Conservation (phyloP, 805 yeast genomes). For the Pichia cabralensis region DNA sequence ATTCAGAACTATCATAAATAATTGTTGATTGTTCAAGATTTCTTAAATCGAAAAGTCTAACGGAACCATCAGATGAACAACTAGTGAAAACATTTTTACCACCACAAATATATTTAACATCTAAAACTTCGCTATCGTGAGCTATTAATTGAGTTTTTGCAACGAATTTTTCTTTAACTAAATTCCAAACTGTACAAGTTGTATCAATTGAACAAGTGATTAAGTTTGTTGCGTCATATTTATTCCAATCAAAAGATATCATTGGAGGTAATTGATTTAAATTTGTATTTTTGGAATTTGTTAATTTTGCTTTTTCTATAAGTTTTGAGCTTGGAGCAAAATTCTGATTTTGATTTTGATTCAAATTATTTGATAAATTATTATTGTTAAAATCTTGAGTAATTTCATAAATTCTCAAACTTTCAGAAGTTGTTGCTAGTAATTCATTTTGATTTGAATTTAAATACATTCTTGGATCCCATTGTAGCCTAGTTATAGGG, state of each 20-base stretch:
- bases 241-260: conserved; percentile 91
- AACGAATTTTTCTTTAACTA: conserved; percentile 44
- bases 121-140: conserved; percentile 91
- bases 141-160: conserved; percentile 94
- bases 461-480: conserved; percentile 50
- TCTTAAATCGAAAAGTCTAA: conserved; percentile 83
- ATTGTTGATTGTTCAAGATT: conserved; percentile 90
- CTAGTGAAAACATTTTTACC: conserved; percentile 76
- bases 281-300: conserved; percentile 31
- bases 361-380: not conserved
- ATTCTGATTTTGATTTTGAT: not conserved
- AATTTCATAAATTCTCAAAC: conserved; percentile 41
- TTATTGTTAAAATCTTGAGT: too few relatives aligned
- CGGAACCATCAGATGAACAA: conserved; percentile 93
- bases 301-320: conserved; percentile 32
- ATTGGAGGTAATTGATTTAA: conserved; percentile 69
- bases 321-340: too few relatives aligned
- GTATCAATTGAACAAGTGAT: conserved; percentile 90
- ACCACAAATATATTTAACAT: conserved; percentile 73
- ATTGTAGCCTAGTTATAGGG: conserved; percentile 63
- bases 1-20: conserved; percentile 64
- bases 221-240: conserved; percentile 53
- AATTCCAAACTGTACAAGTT: conserved; percentile 95
- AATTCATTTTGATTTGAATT: conserved; percentile 26
- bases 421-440: conserved; percentile 64